Percentiles rank a stretch among this genome's conserved stretches.
These are phyloP conservation scores for Limnanthes douglasii DNA, from an alignment of 345 rosid genomes.

Conservation along the genomic window DNA sequence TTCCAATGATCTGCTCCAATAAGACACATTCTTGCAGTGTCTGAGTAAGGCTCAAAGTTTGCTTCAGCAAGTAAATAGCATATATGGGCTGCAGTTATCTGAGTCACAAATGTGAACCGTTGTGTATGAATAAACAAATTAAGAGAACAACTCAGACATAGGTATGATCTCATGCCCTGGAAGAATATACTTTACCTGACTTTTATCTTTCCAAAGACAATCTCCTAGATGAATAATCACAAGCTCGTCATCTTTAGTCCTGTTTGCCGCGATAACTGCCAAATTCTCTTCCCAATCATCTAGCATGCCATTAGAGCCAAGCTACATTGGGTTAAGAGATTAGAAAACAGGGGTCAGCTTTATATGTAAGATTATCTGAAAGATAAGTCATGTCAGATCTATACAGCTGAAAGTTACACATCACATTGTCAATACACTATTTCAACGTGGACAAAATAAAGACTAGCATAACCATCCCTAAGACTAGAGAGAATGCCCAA, in stretches of 20 bases:
- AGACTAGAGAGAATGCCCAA: too few species aligned
- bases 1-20: slow-evolving; percentile 82
- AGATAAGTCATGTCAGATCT: neutral
- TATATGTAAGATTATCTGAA: neutral
- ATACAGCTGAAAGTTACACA: neutral
- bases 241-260: slow-evolving; percentile 78
- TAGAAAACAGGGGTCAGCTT: too few species aligned
- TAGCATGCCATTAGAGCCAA: slow-evolving; percentile 56
- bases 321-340: too few species aligned
- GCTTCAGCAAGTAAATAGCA: slow-evolving; percentile 78
- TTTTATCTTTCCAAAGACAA: slow-evolving; percentile 74
- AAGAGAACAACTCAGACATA: too few species aligned
- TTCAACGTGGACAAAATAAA: too few species aligned
- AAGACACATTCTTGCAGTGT: slow-evolving; percentile 67
- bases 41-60: slow-evolving; percentile 72
- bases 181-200: slow-evolving; percentile 37
- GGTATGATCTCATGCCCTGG: neutral
- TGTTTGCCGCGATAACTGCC: slow-evolving; percentile 74
- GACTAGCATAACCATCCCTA: too few species aligned
- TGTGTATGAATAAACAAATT: slow-evolving; percentile 7
- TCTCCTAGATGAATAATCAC: slow-evolving; percentile 75
- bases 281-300: slow-evolving; percentile 84
- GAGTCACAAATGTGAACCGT: slow-evolving; percentile 9
- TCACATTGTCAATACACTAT: too few species aligned
- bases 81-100: slow-evolving; percentile 72